Evolutionary conservation across 495 filamentous ascomycete species (phyloP), one percentile per base, ranked within the genome.

Genomic region (Xylona heveae): DNA sequence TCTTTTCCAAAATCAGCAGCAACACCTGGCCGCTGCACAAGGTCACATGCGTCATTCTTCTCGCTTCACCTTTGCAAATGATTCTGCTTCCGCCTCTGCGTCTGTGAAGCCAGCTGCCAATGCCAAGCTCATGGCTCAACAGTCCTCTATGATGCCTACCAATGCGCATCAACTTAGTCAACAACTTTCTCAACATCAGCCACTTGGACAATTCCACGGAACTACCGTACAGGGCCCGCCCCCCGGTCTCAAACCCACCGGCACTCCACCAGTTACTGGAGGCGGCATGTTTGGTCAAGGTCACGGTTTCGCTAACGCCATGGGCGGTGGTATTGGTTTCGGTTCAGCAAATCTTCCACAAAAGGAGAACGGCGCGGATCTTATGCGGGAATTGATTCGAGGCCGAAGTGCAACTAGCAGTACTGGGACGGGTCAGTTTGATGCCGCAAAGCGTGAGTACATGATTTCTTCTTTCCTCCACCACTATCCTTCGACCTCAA

Each of bases 381-480:
- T 88, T 50, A 70, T 90, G 58, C 75, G 80, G 38, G 70, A 81
- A 42, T 59, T 88, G 24, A 23, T 22, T 42, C 65, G 77, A 34
- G 55, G 56, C 41, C 58, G 71, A 41, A 59, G 54, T 40, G n/a
- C n/a, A n/a, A n/a, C 61, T 32, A 55, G 58, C 39, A 51, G 56
- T 37, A 67, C 61, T 50, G 61, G 62, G 32, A 60, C 64, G 47
- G 63, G 58, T 46, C 70, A 71, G 52, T 70, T 78, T 61, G 82
- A 91, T 57, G 64, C 70, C 43, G 66, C 64, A 64, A 90, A 91
- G 78, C 83, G 84, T 92, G 83, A 94, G 84, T 79, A 62, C 47
- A 66, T 68, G 53, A 79, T 79, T 73, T 66, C 74, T 70, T 59
- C 67, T 49, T 77, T 81, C 58, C 64, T 76, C 57, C 69, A 73